Evolutionary conservation across 257 asterid genomes (phyloP), one percentile per base, ranked within the genome.

Genomic region (Solanum tarijense): DNA sequence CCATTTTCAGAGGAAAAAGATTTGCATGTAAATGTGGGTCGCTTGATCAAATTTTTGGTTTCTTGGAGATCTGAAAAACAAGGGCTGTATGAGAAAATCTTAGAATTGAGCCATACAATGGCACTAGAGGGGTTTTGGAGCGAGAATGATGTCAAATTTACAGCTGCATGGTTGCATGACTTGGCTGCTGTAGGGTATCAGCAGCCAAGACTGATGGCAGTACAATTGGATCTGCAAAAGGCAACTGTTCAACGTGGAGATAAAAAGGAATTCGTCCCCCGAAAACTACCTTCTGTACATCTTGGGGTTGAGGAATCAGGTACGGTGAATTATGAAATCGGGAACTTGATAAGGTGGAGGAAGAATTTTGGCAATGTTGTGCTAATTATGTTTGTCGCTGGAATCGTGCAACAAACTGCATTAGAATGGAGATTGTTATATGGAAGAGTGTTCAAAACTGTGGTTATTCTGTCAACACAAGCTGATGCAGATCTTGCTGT

Each of bases 111-210:
- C 76, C 94, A 95, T 86, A 92, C 92, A 18, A 97, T 97, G 98
- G 98, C 98, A 20, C 96, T 95, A 90, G 98, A 97, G 90, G 98
- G 98, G 7, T 97, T 96, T 91, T 97, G 99, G 98, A 92, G 94
- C 0, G 99, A 96, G 85, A 96, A 89, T 89, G 98, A 95, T 23
- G 94, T 96, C 90, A 92, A 92, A 88, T 95, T 96, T 60, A 96
- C 98, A 12, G 96, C 98, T 9, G 99, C 98, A 13, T 97, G 99
- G 99, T 96, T 97, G 87, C 99, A 97, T 87, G 98, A 97, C 91
- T 87, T 97, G 92, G 94, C 95, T 41, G 95, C 98, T 48, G 96
- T 96, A 86, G 97, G 98, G 73, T 97, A 96, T 88, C 95, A 96
- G 88, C 99, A 95, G 89, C 99, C 99, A 79, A 96, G 98, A 68